Evolutionary conservation across 306 rosid species (phyloP), one percentile per base, ranked within the genome.

Genomic region (Malus sylvestris): DNA sequence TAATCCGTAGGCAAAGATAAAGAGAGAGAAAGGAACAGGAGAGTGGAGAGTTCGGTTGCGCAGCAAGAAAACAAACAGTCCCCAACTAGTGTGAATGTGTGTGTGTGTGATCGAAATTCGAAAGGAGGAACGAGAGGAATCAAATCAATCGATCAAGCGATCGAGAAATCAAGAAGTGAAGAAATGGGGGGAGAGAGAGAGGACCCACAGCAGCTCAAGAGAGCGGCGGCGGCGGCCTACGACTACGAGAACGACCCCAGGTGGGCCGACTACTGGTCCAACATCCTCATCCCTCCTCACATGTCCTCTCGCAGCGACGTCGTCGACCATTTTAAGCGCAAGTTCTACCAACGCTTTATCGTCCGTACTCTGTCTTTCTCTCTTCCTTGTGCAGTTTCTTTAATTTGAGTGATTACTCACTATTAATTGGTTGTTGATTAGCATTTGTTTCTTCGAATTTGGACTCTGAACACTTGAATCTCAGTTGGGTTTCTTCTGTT

Each of bases 181-280:
- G 49, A n/a, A 55, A 92, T 92, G 98, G 97, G 83, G 27, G 96
- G 84, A 77, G 93, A 78, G 80, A 79, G 82, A 76, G 97, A 91
- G 27, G 97, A 87, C 82, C 86, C 96, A 0, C 99, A 92, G 86
- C 81, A 72, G 82, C 38, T 87, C 84, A 96, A 92, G 96, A 82
- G 78, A 62, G 68, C 78, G 2, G 99, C 98, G 74, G 98, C 98
- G 67, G 87, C 90, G 29, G 87, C 98, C 0, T 92, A 88, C 77
- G 98, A 92, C 77, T 96, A 96, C 85, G 99, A 96, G 30, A 85
- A 82, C 81, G 99, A 96, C 71, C 71, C 91, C 1, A 84, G 90
- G 78, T 96, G 98, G 99, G 87, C 88, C 20, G 96, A 88, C 59
- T 96, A 96, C 83, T 96, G 97, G 98, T 78, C 88, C 81, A 96